A percentile compares a stretch with the other conserved stretches of the same genome.
phyloP scores from a whole-genome alignment of 2,329 filamentous ascomycete species.

The Bisporella sp. region DNA sequence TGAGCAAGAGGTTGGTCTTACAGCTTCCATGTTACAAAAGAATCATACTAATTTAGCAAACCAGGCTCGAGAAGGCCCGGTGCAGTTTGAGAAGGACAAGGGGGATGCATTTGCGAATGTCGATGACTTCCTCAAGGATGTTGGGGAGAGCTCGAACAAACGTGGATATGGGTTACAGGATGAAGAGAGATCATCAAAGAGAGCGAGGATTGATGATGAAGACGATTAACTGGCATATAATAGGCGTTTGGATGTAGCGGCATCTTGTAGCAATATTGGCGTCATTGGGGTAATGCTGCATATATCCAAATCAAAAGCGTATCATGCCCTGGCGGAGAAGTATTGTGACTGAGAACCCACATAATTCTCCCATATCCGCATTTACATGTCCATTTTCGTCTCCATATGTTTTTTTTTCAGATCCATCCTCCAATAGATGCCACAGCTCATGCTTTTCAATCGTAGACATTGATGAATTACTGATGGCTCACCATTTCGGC shows the following conservation, averaged over 20 bases:
- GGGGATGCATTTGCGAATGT: constrained; percentile 80
- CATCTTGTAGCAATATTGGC: too few relatives aligned
- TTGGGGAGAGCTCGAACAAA: constrained; percentile 53
- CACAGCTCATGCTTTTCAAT: too few relatives aligned
- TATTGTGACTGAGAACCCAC: too few relatives aligned
- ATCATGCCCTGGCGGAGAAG: too few relatives aligned
- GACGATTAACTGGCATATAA: constrained; percentile 26
- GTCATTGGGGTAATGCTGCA: too few relatives aligned
- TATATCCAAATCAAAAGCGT: too few relatives aligned
- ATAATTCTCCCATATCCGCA: too few relatives aligned
- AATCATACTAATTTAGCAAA: constrained; percentile 14
- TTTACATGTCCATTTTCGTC: too few relatives aligned
- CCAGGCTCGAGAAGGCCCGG: constrained; percentile 76
- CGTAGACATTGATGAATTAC: too few relatives aligned
- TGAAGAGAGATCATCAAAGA: constrained; percentile 54
- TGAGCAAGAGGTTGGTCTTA: constrained; percentile 63
- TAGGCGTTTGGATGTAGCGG: background rate
- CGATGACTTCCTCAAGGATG: constrained; percentile 86
- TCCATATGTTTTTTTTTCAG: too few relatives aligned
- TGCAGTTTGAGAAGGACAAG: constrained; percentile 90
- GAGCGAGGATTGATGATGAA: constrained; percentile 72
- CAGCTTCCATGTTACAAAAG: background rate
- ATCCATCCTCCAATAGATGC: too few relatives aligned
- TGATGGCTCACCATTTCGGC: too few relatives aligned
- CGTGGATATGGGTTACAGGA: constrained; percentile 74